Base-by-base conservation (phyloP, 2,329 filamentous ascomycete species). In the Grosmannia serpens region DNA sequence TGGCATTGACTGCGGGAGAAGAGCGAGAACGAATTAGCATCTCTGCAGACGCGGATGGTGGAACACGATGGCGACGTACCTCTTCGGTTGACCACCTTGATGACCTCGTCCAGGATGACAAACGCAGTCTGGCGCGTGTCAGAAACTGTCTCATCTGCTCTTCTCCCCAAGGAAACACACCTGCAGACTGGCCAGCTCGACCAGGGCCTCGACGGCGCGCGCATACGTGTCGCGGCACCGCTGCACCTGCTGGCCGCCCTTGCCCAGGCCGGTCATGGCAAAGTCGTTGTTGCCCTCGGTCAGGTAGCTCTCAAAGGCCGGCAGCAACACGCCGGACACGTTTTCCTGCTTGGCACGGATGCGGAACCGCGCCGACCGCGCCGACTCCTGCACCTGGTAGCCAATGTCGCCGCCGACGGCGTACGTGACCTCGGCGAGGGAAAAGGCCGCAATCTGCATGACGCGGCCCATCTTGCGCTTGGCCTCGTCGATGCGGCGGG, bases 381-480 rank as follows among this genome's bases (percentile, higher is more conserved):
- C 94, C 1, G 91, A 95, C 73, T 99, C 94, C 70, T 96, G 91
- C 65, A 99, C 89, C 75, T 99, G 94, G 75, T 96, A 99, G 62
- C 88, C 88, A 67, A 99, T 95, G 68, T 95, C 89, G 67, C 92
- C 91, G 62, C 94, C 94, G 31, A 96, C 91, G 29, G 94, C 94
- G 69, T 99, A 99, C 54, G 91, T 95, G 59, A 99, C 94, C 76
- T 97, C 94, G 61, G 94, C 94, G 22, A 99, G 82, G 50, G 92
- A 97, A 75, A 99, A 97, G 52, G 94, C 91, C 47, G 94, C 94
- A 69, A 99, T 95, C 73, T 97, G 92, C 94, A 99, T 99, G 44
- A 99, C 94, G 38, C 92, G 84, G 59, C 94, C 94, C 92, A 99
- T 99, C 78, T 99, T 99, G 67, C 91, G 88, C 75, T 99, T 99